Percentiles rank a stretch among this genome's conserved stretches.
These are phyloP conservation scores for Beverwykella pulmonaria DNA, from an alignment of 495 filamentous ascomycete genomes.

Conservation along the genomic window DNA sequence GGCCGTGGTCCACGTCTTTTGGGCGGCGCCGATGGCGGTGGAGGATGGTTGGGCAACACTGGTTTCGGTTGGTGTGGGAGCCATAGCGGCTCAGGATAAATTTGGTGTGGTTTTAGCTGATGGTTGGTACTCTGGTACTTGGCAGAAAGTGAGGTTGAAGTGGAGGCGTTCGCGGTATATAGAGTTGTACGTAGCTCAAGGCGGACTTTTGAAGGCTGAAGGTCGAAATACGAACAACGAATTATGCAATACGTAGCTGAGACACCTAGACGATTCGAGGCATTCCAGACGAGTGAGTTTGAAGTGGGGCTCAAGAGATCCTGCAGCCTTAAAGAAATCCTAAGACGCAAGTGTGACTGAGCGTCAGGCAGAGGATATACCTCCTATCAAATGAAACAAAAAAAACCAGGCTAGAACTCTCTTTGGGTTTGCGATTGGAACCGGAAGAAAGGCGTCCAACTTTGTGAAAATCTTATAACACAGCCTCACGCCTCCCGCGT, in stretches of 20 bases:
- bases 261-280: neutral
- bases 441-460: constrained; percentile 10
- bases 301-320: neutral
- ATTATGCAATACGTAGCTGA: constrained; percentile 30
- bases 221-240: constrained; percentile 23
- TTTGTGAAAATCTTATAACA: constrained; percentile 12
- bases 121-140: too few species aligned
- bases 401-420: neutral
- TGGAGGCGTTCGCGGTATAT: neutral
- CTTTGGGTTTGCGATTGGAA: neutral
- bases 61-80: constrained; percentile 17
- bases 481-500: constrained; percentile 19
- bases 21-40: neutral
- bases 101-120: neutral
- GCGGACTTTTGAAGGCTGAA: constrained; percentile 12
- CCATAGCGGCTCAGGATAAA: constrained; percentile 3
- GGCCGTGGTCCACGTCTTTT: constrained; percentile 2
- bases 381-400: neutral
- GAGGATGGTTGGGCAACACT: neutral
- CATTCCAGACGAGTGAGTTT: neutral
- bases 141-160: neutral
- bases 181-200: neutral
- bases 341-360: neutral
- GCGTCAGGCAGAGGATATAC: constrained; percentile 25
- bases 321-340: constrained; percentile 5